Conservation (phyloP, 2,329 filamentous ascomycete genomes). For the Aspergillus neotritici region DNA sequence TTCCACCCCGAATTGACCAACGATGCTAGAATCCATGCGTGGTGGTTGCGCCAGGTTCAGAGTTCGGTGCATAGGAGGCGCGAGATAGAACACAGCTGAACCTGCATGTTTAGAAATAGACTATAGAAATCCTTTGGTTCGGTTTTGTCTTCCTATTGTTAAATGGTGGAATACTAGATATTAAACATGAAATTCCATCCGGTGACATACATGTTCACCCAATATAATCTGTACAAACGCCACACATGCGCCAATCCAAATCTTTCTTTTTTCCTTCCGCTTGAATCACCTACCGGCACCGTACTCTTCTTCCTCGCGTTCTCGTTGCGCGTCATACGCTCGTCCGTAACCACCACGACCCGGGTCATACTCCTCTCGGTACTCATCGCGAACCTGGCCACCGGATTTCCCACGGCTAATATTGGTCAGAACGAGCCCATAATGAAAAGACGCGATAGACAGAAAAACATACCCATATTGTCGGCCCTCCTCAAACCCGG, state of each 20-base stretch:
- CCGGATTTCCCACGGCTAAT: slow-evolving; percentile 77
- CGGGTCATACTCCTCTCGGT: slow-evolving; percentile 93
- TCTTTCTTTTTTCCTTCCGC: slow-evolving; percentile 4
- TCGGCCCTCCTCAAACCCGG: slow-evolving; percentile 89
- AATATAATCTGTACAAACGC: slow-evolving; percentile 30
- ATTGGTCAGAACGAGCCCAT: background rate
- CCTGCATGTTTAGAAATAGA: slow-evolving; percentile 8
- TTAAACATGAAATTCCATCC: no score
- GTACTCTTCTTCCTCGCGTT: slow-evolving; percentile 56
- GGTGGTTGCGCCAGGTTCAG: slow-evolving; percentile 78
- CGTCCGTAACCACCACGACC: slow-evolving; percentile 85
- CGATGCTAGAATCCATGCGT: slow-evolving; percentile 81
- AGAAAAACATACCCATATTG: slow-evolving; percentile 67
- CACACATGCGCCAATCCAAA: slow-evolving; percentile 23
- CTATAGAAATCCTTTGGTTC: slow-evolving; percentile 8
- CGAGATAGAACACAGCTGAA: slow-evolving; percentile 18
- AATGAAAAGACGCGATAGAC: background rate
- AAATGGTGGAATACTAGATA: no score
- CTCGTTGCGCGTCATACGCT: slow-evolving; percentile 59
- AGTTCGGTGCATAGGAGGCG: slow-evolving; percentile 32
- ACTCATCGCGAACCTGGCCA: slow-evolving; percentile 95
- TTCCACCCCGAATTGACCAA: slow-evolving; percentile 92
- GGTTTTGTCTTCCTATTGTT: background rate
- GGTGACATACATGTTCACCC: no score
- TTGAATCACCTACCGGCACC: slow-evolving; percentile 48